These are phyloP conservation scores for Keithomyces neogunnii DNA, from an alignment of 2,329 filamentous ascomycete genomes.

Conservation along the genomic window DNA sequence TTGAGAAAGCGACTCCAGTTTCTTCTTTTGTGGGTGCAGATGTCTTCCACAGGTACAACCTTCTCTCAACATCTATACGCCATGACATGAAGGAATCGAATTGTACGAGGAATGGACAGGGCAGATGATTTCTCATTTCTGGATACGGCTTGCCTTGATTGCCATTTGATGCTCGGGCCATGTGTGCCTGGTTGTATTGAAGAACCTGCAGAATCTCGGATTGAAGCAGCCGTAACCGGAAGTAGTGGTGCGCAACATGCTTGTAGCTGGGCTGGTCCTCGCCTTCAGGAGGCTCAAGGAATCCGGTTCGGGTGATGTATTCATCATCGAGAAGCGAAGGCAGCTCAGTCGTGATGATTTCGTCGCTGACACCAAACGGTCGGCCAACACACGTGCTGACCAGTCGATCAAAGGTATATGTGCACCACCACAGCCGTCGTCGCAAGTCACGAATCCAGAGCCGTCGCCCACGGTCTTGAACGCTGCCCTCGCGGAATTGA, in stretches of 20 bases:
- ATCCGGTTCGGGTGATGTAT: conserved; percentile 74
- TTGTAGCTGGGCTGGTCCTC: conserved; percentile 71
- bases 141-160: conserved; percentile 58
- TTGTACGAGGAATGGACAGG: conserved; percentile 74
- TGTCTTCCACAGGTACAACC: conserved; percentile 80
- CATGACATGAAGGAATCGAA: conserved; percentile 84
- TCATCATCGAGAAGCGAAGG: conserved; percentile 82
- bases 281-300: conserved; percentile 52
- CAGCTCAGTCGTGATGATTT: conserved; percentile 92
- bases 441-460: conserved; percentile 83
- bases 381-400: conserved; percentile 90
- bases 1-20: conserved; percentile 81
- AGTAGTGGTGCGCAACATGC: conserved; percentile 84
- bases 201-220: conserved; percentile 93
- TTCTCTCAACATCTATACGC: conserved; percentile 77
- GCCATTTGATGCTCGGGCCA: conserved; percentile 56
- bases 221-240: conserved; percentile 78
- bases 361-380: conserved; percentile 91
- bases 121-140: conserved; percentile 69
- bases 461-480: conserved; percentile 53
- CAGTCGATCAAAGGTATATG: conserved; percentile 89
- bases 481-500: conserved; percentile 18
- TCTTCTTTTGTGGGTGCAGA: conserved; percentile 68
- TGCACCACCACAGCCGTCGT: conserved; percentile 91
- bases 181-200: conserved; percentile 82